Conservation (phyloP, 352 stramenopile species). For the Phytophthora meadii region DNA sequence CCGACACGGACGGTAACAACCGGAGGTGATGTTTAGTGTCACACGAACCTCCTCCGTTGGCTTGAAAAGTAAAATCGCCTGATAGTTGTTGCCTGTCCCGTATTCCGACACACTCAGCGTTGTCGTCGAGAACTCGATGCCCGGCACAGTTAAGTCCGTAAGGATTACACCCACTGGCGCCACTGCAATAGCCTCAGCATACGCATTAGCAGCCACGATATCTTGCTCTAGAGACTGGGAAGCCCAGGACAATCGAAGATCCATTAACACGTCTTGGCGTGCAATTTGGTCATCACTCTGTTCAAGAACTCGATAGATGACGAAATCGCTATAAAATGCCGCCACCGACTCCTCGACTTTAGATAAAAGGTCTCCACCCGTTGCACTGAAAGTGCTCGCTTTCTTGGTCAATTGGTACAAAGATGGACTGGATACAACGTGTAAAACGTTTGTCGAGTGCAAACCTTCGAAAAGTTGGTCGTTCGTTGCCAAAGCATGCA, state of each 20-base stretch:
- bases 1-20: conserved; percentile 69
- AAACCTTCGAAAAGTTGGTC: conserved; percentile 69
- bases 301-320: conserved; percentile 22
- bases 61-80: conserved; percentile 72
- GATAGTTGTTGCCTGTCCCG: conserved; percentile 75
- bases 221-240: conserved; percentile 31
- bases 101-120: conserved; percentile 73
- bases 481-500: conserved; percentile 60
- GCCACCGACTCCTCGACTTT: conserved; percentile 20
- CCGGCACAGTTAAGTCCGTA: conserved; percentile 59
- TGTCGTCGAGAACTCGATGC: conserved; percentile 71
- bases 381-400: conserved; percentile 29
- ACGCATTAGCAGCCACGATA: conserved; percentile 36
- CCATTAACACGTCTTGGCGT: conserved; percentile 31
- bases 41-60: conserved; percentile 60
- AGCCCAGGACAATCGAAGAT: conserved; percentile 50
- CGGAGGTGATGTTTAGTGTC: conserved; percentile 47
- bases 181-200: conserved; percentile 30
- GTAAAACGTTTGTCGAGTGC: conserved; percentile 40
- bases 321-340: conserved; percentile 40
- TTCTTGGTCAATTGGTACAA: conserved; percentile 43
- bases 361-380: conserved; percentile 11
- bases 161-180: conserved; percentile 36
- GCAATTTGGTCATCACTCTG: not conserved
- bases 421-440: conserved; percentile 35